These are phyloP conservation scores for Thermomucor indicae-seudaticae DNA, from an alignment of 371 early-diverging fungal genomes.

Conservation along the genomic window DNA sequence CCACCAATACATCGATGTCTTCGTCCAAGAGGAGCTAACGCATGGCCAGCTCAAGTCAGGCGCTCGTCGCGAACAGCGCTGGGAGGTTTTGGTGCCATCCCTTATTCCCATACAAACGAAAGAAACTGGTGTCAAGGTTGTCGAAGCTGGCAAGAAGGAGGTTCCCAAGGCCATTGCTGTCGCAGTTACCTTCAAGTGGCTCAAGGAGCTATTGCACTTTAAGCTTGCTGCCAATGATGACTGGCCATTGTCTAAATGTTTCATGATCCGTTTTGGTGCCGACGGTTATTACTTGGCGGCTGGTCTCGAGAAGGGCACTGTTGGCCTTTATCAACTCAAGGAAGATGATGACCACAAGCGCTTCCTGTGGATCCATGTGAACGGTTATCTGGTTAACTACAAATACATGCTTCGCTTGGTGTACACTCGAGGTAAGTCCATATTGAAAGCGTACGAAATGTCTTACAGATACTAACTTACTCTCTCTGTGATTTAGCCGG, in stretches of 20 bases:
- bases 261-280: conserved; percentile 38
- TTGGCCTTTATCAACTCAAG: conserved; percentile 28
- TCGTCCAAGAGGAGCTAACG: conserved; percentile 29
- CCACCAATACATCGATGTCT: conserved; percentile 25
- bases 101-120: conserved; percentile 27
- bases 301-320: conserved; percentile 26
- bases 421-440: conserved; percentile 19
- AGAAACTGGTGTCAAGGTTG: conserved; percentile 27
- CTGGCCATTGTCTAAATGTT: conserved; percentile 32
- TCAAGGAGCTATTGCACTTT: conserved; percentile 27
- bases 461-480: background rate
- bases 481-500: conserved; percentile 15
- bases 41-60: conserved; percentile 21
- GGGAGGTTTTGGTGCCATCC: conserved; percentile 39
- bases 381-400: conserved; percentile 53
- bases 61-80: conserved; percentile 36
- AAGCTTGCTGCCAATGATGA: conserved; percentile 23
- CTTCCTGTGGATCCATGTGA: conserved; percentile 48
- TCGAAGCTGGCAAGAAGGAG: conserved; percentile 31
- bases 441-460: background rate
- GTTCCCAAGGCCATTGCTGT: conserved; percentile 17
- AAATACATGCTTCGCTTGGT: conserved; percentile 39
- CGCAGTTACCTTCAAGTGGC: conserved; percentile 20
- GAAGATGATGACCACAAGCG: conserved; percentile 29
- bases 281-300: conserved; percentile 36